Evolutionary conservation across 73 alveolate species (phyloP).

Genomic region (Tetrahymena borealis): DNA sequence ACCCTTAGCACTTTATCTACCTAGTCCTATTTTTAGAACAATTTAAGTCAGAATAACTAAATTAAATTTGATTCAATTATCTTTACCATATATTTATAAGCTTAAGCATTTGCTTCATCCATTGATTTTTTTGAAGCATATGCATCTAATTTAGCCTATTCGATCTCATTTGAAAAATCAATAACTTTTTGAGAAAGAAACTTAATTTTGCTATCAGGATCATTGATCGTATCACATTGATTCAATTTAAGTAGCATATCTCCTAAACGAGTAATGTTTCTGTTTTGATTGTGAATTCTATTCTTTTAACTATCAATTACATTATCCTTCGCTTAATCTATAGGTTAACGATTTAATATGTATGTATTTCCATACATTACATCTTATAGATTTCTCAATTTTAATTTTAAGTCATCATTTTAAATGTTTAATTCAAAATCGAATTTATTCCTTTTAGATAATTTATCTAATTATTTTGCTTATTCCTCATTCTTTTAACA

Average conservation of each 20-base stretch:
- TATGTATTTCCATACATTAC: neutral
- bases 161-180: neutral
- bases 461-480: neutral
- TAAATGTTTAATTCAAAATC: neutral
- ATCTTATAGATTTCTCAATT: neutral
- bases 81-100: neutral
- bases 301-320: neutral
- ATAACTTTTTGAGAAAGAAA: neutral
- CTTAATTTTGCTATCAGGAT: neutral
- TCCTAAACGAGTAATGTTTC: neutral
- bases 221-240: neutral
- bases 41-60: too few relatives aligned
- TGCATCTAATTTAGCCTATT: neutral
- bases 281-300: neutral
- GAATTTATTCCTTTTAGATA: neutral
- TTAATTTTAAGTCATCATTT: neutral
- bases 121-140: neutral
- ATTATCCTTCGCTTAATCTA: neutral
- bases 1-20: neutral
- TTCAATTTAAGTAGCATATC: neutral
- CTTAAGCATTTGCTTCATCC: neutral
- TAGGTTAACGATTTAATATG: neutral
- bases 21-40: neutral
- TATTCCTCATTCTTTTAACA: neutral
- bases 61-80: neutral